A percentile compares a stretch with the other conserved stretches of the same genome.
Conservation (phyloP, 257 asterid species). For the Plantago ovata region DNA sequence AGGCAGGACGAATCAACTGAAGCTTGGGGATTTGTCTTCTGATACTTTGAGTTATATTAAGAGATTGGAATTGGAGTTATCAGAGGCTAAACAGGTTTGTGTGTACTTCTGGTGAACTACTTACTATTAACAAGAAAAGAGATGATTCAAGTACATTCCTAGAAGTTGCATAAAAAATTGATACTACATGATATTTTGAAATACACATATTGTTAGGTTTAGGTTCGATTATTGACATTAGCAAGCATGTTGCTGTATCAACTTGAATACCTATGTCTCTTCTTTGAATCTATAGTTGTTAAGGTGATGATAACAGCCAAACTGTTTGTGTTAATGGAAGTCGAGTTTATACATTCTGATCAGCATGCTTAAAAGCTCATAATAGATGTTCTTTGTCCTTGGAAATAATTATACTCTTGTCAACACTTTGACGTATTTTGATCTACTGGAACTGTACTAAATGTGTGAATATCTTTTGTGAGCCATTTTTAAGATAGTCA, state of each 20-base stretch:
- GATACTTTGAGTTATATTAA: constrained; percentile 60
- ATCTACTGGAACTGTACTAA: neutral
- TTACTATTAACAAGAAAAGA: too few species aligned
- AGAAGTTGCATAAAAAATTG: too few species aligned
- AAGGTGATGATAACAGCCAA: too few species aligned
- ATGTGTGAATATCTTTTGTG: neutral
- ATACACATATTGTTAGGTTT: too few species aligned
- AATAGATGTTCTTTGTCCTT: neutral
- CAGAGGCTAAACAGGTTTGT: constrained; percentile 65
- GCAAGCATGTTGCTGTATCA: too few species aligned
- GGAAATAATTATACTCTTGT: neutral
- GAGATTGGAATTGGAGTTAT: constrained; percentile 65
- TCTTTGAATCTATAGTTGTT: too few species aligned
- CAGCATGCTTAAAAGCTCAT: too few species aligned
- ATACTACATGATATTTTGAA: too few species aligned
- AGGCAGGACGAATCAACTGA: constrained; percentile 31
- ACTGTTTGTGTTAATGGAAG: too few species aligned
- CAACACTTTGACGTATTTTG: neutral
- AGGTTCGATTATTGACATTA: too few species aligned
- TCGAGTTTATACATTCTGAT: too few species aligned
- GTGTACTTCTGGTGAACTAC: neutral
- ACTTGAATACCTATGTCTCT: neutral
- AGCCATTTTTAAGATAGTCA: neutral
- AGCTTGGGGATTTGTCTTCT: constrained; percentile 46
- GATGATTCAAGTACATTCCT: too few species aligned